Evolutionary conservation across 2,329 filamentous ascomycete species (phyloP).

Genomic region (Penicillium concentricum): DNA sequence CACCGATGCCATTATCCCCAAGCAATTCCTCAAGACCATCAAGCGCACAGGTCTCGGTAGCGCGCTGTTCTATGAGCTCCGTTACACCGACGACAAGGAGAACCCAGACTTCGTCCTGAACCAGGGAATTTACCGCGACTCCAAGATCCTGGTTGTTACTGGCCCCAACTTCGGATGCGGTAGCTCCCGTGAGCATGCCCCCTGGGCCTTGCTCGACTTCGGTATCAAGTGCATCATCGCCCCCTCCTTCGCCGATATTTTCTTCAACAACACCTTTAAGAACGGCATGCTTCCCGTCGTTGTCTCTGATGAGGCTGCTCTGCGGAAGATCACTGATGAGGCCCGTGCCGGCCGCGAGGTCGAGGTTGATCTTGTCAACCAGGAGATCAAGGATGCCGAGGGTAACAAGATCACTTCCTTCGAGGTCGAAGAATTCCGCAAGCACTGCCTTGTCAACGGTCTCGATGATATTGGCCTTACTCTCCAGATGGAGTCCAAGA

Average conservation of each 20-base stretch:
- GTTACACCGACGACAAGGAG: slow-evolving; percentile 74
- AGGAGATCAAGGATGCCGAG: slow-evolving; percentile 72
- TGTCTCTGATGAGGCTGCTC: slow-evolving; percentile 64
- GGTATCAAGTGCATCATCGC: slow-evolving; percentile 94
- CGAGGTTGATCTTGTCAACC: slow-evolving; percentile 84
- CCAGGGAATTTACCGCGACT: slow-evolving; percentile 75
- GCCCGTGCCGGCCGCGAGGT: slow-evolving; percentile 78
- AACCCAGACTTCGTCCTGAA: slow-evolving; percentile 86
- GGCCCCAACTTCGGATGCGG: slow-evolving; percentile 96
- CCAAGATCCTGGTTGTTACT: slow-evolving; percentile 89
- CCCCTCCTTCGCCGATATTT: slow-evolving; percentile 85
- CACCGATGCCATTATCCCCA: slow-evolving; percentile 99
- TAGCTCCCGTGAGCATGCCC: slow-evolving; percentile 88
- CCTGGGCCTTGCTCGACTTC: slow-evolving; percentile 95
- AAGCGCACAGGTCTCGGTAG: slow-evolving; percentile 91
- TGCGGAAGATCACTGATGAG: slow-evolving; percentile 72
- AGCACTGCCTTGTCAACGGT: slow-evolving; percentile 90
- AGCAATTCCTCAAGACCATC: slow-evolving; percentile 99
- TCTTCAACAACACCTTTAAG: slow-evolving; percentile 99
- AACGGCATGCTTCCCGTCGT: slow-evolving; percentile 94
- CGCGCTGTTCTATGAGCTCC: slow-evolving; percentile 82
- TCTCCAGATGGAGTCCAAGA: slow-evolving; percentile 88
- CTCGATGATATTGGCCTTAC: slow-evolving; percentile 95
- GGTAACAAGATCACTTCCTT: slow-evolving; percentile 76
- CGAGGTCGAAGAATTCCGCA: slow-evolving; percentile 88